Percentiles rank a stretch among this genome's conserved stretches.
phyloP scores from a whole-genome alignment of 768 basidiomycete species.

The Jaapia argillacea region DNA sequence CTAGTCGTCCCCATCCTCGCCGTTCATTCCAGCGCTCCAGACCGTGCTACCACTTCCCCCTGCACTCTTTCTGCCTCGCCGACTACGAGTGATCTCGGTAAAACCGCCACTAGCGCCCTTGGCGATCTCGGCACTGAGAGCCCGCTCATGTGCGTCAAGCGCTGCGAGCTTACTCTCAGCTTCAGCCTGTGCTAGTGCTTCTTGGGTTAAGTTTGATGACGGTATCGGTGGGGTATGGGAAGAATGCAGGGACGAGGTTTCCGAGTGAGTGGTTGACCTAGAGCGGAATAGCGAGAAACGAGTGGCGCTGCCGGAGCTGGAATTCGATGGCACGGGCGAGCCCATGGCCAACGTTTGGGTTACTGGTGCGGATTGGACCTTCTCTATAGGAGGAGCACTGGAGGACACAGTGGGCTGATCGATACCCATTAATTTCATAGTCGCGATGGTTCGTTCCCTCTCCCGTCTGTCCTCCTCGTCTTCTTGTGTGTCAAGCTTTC shows the following conservation, averaged over 20 bases:
- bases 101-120: conserved; percentile 67
- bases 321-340: background rate
- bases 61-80: conserved; percentile 46
- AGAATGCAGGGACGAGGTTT: conserved; percentile 40
- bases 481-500: conserved; percentile 80
- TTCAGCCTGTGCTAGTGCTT: conserved; percentile 70
- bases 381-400: conserved; percentile 28
- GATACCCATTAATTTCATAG: conserved; percentile 93
- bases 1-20: conserved; percentile 32
- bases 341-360: background rate
- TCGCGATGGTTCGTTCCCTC: conserved; percentile 79
- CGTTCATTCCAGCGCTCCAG: conserved; percentile 78
- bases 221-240: conserved; percentile 22
- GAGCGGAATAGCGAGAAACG: conserved; percentile 70
- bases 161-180: conserved; percentile 67
- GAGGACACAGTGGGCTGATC: conserved; percentile 47
- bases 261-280: conserved; percentile 35
- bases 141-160: conserved; percentile 73
- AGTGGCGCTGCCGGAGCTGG: conserved; percentile 5
- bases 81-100: conserved; percentile 55
- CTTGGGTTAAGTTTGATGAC: conserved; percentile 49
- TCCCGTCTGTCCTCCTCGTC: conserved; percentile 89
- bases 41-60: conserved; percentile 72
- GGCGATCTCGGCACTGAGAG: conserved; percentile 63
- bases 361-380: conserved; percentile 28